These are phyloP conservation scores for Ceriops tagal DNA, from an alignment of 345 rosid genomes.

Conservation along the genomic window DNA sequence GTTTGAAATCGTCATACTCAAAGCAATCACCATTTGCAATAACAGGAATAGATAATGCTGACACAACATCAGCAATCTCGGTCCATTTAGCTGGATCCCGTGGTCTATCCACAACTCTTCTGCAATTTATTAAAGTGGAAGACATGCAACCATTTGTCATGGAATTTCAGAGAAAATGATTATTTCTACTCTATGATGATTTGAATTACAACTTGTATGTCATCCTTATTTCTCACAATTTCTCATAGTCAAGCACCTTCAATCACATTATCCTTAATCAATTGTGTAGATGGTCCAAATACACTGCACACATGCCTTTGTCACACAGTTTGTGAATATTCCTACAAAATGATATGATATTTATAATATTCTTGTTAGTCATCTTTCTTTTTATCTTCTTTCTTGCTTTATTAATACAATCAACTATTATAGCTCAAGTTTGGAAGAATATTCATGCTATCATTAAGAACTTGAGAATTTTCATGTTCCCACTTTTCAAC, in stretches of 20 bases:
- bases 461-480: too few species aligned
- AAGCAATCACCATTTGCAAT: conserved; percentile 95
- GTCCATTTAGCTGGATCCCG: conserved; percentile 95
- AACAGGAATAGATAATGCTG: conserved; percentile 82
- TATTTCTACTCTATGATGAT: neutral
- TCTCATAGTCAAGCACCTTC: neutral
- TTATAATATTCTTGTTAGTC: too few species aligned
- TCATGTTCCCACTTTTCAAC: too few species aligned
- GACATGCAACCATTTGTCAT: conserved; percentile 9
- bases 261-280: too few species aligned
- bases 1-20: conserved; percentile 67
- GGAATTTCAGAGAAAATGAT: neutral
- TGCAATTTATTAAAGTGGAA: conserved; percentile 33
- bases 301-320: too few species aligned
- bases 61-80: conserved; percentile 78
- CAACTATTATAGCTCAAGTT: too few species aligned
- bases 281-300: too few species aligned
- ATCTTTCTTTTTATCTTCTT: too few species aligned
- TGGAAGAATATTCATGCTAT: too few species aligned
- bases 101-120: conserved; percentile 81
- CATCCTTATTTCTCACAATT: neutral
- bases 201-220: neutral
- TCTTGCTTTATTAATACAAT: too few species aligned
- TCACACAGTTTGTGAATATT: too few species aligned
- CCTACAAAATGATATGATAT: too few species aligned